Evolutionary conservation across 768 basidiomycete species (phyloP).

Genomic region (Serendipita indica): DNA sequence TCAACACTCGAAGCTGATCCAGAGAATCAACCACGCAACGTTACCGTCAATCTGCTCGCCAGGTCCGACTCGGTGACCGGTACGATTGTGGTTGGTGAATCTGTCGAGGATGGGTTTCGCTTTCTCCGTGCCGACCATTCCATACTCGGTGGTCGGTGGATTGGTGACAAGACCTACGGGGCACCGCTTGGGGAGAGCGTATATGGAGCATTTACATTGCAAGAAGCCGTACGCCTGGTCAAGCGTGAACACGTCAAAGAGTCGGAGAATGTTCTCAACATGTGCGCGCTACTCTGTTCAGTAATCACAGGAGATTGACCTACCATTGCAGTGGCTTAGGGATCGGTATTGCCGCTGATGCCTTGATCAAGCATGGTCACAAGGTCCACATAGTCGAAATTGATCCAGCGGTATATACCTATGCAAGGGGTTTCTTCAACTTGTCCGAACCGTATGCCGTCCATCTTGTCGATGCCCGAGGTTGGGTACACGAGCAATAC

Average conservation of each 20-base stretch:
- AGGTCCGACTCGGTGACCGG: constrained; percentile 40
- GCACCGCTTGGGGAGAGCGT: constrained; percentile 55
- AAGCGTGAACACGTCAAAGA: constrained; percentile 27
- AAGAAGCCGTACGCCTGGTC: constrained; percentile 69
- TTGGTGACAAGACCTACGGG: constrained; percentile 32
- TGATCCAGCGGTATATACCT: constrained; percentile 78
- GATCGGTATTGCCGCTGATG: constrained; percentile 61
- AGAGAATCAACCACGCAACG: constrained; percentile 12
- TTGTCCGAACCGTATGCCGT: constrained; percentile 49
- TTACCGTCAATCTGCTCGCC: constrained; percentile 19
- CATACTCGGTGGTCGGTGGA: constrained; percentile 64
- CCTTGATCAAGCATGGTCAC: constrained; percentile 54
- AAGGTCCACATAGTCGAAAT: constrained; percentile 80
- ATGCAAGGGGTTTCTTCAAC: constrained; percentile 65
- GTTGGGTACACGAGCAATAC: constrained; percentile 41
- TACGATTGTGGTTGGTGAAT: constrained; percentile 66
- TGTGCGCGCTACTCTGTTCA: constrained; percentile 33
- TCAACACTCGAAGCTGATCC: constrained; percentile 53
- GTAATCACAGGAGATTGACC: background rate
- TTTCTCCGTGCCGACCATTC: constrained; percentile 41
- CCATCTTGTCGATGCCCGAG: constrained; percentile 63
- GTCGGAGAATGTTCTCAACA: constrained; percentile 47
- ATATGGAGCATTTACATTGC: constrained; percentile 70
- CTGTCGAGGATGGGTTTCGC: constrained; percentile 24
- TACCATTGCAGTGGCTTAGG: constrained; percentile 60